phyloP scores from a whole-genome alignment of 768 basidiomycete genomes.

The Macrolepiota dolichaula region DNA sequence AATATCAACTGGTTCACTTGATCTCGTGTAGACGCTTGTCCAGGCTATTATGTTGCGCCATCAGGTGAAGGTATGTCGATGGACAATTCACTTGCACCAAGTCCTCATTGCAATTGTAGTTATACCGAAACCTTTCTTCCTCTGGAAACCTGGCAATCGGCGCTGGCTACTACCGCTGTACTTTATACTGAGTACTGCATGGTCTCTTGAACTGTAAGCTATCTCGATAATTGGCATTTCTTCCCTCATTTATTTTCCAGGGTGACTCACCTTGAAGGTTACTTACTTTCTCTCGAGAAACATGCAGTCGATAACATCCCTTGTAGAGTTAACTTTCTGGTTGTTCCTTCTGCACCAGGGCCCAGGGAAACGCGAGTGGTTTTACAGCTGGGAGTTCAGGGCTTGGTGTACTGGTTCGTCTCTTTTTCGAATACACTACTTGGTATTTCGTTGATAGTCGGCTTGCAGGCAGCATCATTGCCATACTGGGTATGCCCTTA shows the following conservation, averaged over 20 bases:
- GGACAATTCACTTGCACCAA: neutral
- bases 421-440: neutral
- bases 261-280: conserved; percentile 81
- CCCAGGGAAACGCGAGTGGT: conserved; percentile 70
- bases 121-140: conserved; percentile 49
- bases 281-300: neutral
- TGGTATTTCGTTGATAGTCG: neutral
- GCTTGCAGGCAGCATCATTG: conserved; percentile 53
- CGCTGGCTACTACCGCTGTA: conserved; percentile 66
- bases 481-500: conserved; percentile 70
- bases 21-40: neutral
- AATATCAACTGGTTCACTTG: conserved; percentile 11
- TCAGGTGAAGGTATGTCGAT: conserved; percentile 29
- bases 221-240: neutral
- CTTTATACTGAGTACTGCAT: conserved; percentile 67
- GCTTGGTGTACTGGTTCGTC: conserved; percentile 65
- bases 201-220: conserved; percentile 75
- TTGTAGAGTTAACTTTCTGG: conserved; percentile 76
- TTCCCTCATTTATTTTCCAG: conserved; percentile 28
- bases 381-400: conserved; percentile 74
- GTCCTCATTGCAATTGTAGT: conserved; percentile 32
- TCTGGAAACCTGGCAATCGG: conserved; percentile 44
- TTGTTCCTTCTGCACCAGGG: conserved; percentile 79
- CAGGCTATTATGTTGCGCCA: conserved; percentile 38
- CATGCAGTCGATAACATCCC: neutral